Evolutionary conservation across 345 rosid genomes (phyloP).

Genomic region (Heritiera littoralis): DNA sequence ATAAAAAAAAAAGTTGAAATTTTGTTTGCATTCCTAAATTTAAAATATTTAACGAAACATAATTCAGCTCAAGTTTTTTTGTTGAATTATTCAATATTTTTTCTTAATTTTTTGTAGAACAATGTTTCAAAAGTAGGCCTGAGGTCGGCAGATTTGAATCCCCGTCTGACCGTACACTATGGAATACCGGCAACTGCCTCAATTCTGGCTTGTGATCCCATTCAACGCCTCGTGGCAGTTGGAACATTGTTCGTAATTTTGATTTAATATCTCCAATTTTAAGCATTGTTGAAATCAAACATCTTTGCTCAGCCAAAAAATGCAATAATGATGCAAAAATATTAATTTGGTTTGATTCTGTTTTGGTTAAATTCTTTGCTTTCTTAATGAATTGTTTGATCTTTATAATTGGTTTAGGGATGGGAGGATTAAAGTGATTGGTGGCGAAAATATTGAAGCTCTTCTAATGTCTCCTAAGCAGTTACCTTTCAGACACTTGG

Average conservation of each 20-base stretch:
- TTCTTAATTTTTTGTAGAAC: slow-evolving; percentile 1
- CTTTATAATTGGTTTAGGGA: slow-evolving; percentile 46
- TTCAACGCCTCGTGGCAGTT: slow-evolving; percentile 76
- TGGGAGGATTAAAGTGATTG: slow-evolving; percentile 89
- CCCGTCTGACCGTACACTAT: slow-evolving; percentile 57
- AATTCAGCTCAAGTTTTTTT: not conserved
- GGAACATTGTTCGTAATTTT: slow-evolving; percentile 69
- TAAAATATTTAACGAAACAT: not conserved
- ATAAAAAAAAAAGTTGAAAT: not conserved
- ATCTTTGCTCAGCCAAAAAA: not conserved
- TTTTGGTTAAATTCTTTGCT: not conserved
- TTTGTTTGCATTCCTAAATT: not conserved
- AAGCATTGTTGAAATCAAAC: slow-evolving; percentile 14
- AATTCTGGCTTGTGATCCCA: slow-evolving; percentile 71
- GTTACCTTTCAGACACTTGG: slow-evolving; percentile 65
- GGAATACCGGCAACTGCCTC: slow-evolving; percentile 86
- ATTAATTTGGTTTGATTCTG: not conserved
- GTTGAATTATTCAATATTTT: not conserved
- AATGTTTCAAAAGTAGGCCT: slow-evolving; percentile 33
- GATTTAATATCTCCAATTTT: not conserved
- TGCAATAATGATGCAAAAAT: not conserved
- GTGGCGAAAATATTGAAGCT: slow-evolving; percentile 75
- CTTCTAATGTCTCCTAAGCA: slow-evolving; percentile 73
- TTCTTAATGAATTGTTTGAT: slow-evolving; percentile 6
- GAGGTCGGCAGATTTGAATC: slow-evolving; percentile 50